Evolutionary conservation across 495 filamentous ascomycete genomes (phyloP).

Genomic region (Letharia lupina): DNA sequence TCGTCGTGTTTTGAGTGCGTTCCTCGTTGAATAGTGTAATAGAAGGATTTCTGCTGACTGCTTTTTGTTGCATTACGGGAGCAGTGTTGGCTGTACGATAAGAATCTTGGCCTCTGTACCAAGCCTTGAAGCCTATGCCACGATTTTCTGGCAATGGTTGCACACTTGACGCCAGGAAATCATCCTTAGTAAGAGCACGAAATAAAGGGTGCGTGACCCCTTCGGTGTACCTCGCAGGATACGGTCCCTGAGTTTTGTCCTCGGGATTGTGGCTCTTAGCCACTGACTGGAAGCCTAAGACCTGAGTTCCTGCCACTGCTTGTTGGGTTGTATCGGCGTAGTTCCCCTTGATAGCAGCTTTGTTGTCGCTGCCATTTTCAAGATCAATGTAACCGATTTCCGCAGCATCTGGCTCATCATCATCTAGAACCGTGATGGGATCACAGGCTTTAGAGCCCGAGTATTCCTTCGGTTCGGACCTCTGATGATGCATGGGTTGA

Average conservation of each 20-base stretch:
- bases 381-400: background rate
- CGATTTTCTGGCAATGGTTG: background rate
- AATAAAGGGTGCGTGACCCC: background rate
- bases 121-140: background rate
- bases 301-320: background rate
- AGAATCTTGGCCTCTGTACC: background rate
- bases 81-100: background rate
- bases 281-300: background rate
- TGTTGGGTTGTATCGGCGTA: background rate
- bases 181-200: background rate
- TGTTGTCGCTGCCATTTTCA: background rate
- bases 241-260: background rate
- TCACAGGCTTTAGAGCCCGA: background rate
- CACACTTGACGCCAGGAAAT: background rate
- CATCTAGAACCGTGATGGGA: background rate
- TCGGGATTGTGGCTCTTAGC: background rate
- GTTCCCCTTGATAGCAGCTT: background rate
- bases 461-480: background rate
- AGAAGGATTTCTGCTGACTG: background rate
- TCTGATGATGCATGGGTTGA: background rate
- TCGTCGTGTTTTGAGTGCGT: background rate
- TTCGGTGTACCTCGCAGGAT: background rate
- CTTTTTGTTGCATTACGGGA: background rate
- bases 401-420: background rate
- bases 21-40: background rate